Conservation (phyloP, 108 stramenopile species). For the Cyclotella kingstonii region DNA sequence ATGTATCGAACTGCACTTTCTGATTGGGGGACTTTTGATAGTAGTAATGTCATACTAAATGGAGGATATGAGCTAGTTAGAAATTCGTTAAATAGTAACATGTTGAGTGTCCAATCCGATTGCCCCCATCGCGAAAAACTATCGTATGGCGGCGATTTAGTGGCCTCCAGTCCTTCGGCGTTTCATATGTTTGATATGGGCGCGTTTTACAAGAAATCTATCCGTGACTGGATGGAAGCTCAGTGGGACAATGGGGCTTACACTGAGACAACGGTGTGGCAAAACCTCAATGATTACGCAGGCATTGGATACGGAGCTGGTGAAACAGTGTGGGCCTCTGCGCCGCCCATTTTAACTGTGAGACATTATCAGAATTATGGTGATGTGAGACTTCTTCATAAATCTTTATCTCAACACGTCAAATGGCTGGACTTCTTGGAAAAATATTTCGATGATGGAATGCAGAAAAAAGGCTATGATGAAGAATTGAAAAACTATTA, state of each 20-base stretch:
- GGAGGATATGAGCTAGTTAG: constrained; percentile 38
- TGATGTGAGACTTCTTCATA: constrained; percentile 16
- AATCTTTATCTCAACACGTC: constrained; percentile 12
- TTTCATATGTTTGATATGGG: constrained; percentile 44
- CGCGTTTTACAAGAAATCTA: constrained; percentile 46
- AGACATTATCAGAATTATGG: constrained; percentile 41
- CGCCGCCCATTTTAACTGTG: constrained; percentile 40
- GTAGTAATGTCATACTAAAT: constrained; percentile 26
- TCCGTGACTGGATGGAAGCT: constrained; percentile 44
- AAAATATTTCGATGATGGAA: constrained; percentile 30
- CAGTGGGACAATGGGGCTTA: constrained; percentile 49
- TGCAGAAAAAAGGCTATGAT: constrained; percentile 27
- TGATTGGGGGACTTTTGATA: constrained; percentile 43
- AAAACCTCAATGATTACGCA: constrained; percentile 32
- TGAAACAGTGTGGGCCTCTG: constrained; percentile 42
- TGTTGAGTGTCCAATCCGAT: constrained; percentile 53
- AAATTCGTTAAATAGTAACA: constrained; percentile 40
- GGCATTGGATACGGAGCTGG: constrained; percentile 41
- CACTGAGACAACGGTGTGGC: constrained; percentile 45
- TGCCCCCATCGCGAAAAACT: constrained; percentile 58
- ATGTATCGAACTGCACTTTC: constrained; percentile 32
- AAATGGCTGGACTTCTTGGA: constrained; percentile 31
- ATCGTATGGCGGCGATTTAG: constrained; percentile 46
- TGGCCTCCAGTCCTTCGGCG: constrained; percentile 38
- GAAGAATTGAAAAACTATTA: constrained; percentile 22